Conservation (phyloP, 257 asterid genomes). For the Solanum ahanhuiri region DNA sequence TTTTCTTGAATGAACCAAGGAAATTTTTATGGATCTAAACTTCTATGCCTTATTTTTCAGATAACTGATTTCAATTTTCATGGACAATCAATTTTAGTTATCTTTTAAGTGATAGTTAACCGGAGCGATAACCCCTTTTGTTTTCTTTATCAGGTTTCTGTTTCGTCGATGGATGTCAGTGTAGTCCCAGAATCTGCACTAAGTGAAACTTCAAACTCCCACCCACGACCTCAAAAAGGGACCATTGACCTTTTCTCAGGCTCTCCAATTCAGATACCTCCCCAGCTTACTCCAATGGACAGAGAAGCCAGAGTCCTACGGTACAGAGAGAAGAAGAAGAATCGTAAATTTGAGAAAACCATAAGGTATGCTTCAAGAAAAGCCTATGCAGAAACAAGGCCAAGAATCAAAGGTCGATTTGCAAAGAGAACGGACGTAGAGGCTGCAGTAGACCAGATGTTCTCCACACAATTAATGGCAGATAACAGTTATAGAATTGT, state of each 20-base stretch:
- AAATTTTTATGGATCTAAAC: background rate
- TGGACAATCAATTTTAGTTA: too few relatives aligned
- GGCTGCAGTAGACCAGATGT: conserved; percentile 39
- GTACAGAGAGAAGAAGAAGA: conserved; percentile 83
- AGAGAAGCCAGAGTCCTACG: conserved; percentile 74
- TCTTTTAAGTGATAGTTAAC: background rate
- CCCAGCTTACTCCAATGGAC: conserved; percentile 47
- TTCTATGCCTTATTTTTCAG: background rate
- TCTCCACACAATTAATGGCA: conserved; percentile 25
- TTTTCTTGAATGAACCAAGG: background rate
- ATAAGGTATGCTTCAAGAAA: conserved; percentile 79
- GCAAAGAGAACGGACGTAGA: conserved; percentile 49
- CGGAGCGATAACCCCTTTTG: background rate
- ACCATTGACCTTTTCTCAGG: conserved; percentile 51
- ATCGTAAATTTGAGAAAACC: conserved; percentile 66
- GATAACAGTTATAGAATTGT: conserved; percentile 49
- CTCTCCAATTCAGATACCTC: conserved; percentile 26
- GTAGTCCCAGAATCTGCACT: conserved; percentile 51
- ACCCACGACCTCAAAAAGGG: conserved; percentile 41
- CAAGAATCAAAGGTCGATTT: conserved; percentile 76
- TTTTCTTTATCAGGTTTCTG: conserved; percentile 34
- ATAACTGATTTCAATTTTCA: too few relatives aligned
- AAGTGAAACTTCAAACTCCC: conserved; percentile 38
- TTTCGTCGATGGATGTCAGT: conserved; percentile 47
- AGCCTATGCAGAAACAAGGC: conserved; percentile 82